Evolutionary conservation across 2,329 filamentous ascomycete species (phyloP).

Genomic region (Karstenula rhodostoma): DNA sequence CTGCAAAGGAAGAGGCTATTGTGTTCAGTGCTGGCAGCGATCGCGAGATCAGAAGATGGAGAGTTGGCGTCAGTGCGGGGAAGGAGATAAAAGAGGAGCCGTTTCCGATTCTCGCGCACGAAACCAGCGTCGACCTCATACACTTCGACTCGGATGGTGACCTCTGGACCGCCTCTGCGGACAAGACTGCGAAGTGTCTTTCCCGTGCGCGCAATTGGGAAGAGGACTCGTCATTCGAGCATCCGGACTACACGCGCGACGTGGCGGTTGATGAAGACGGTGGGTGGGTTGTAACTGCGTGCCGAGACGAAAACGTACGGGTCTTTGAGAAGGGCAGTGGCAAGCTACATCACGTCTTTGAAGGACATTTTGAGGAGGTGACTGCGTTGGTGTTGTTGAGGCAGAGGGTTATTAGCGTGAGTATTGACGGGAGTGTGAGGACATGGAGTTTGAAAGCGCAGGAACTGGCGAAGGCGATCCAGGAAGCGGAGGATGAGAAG

Average conservation of each 20-base stretch:
- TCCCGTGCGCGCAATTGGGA: slow-evolving; percentile 73
- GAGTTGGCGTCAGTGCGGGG: slow-evolving; percentile 53
- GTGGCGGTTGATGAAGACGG: slow-evolving; percentile 74
- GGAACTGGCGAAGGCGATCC: slow-evolving; percentile 65
- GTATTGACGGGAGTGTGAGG: slow-evolving; percentile 89
- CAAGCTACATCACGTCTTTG: slow-evolving; percentile 75
- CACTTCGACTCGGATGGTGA: slow-evolving; percentile 77
- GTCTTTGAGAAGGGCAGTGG: slow-evolving; percentile 82
- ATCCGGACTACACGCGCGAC: slow-evolving; percentile 90
- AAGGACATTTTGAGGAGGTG: slow-evolving; percentile 92
- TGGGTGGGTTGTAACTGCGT: slow-evolving; percentile 84
- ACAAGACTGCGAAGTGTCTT: slow-evolving; percentile 86
- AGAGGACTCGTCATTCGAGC: slow-evolving; percentile 74
- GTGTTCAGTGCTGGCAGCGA: slow-evolving; percentile 77
- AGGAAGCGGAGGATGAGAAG: slow-evolving; percentile 58
- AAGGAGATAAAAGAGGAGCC: slow-evolving; percentile 48
- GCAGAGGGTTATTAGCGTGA: slow-evolving; percentile 75
- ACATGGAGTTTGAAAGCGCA: slow-evolving; percentile 76
- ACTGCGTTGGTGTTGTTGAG: slow-evolving; percentile 76
- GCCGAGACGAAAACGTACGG: slow-evolving; percentile 89
- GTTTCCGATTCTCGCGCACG: slow-evolving; percentile 76
- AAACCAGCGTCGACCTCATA: slow-evolving; percentile 88
- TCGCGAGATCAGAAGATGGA: slow-evolving; percentile 76
- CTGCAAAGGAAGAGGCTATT: slow-evolving; percentile 52
- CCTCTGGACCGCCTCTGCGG: slow-evolving; percentile 91